These are phyloP conservation scores for Scheffersomyces lignosus DNA, from an alignment of 805 yeast genomes.

Conservation along the genomic window DNA sequence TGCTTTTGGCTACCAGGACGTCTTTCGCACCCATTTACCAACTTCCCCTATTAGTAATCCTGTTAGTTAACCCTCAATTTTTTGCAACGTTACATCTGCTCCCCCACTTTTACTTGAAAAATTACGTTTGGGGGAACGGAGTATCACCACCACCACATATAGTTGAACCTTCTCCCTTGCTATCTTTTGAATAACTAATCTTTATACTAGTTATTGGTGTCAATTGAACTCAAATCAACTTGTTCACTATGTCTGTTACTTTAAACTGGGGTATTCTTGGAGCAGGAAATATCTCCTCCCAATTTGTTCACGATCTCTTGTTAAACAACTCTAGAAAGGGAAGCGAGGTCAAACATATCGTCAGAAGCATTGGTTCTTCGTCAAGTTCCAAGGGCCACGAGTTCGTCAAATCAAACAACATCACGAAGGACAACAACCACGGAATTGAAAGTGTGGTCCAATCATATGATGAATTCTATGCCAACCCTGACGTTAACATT, in stretches of 20 bases:
- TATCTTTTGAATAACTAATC: too few species aligned
- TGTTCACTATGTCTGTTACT: neutral
- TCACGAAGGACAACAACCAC: constrained; percentile 16
- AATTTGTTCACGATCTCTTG: constrained; percentile 41
- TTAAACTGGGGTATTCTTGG: constrained; percentile 49
- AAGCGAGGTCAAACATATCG: constrained; percentile 27
- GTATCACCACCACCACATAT: neutral
- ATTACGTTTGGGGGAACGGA: neutral
- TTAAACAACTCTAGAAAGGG: constrained; percentile 22
- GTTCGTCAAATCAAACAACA: constrained; percentile 24
- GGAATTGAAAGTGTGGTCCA: constrained; percentile 23
- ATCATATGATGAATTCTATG: constrained; percentile 45
- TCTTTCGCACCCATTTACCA: too few species aligned
- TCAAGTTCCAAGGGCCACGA: constrained; percentile 31
- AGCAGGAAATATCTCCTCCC: constrained; percentile 49
- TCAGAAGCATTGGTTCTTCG: constrained; percentile 43
- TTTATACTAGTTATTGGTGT: neutral
- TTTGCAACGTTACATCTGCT: neutral
- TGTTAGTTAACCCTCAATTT: neutral
- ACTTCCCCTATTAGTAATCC: too few species aligned
- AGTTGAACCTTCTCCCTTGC: neutral
- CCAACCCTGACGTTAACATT: constrained; percentile 44
- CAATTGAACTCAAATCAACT: too few species aligned
- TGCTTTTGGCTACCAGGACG: too few species aligned
- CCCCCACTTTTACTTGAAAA: neutral